Conservation (phyloP, 2,329 filamentous ascomycete species). For the Pezizomycotina sp. region DNA sequence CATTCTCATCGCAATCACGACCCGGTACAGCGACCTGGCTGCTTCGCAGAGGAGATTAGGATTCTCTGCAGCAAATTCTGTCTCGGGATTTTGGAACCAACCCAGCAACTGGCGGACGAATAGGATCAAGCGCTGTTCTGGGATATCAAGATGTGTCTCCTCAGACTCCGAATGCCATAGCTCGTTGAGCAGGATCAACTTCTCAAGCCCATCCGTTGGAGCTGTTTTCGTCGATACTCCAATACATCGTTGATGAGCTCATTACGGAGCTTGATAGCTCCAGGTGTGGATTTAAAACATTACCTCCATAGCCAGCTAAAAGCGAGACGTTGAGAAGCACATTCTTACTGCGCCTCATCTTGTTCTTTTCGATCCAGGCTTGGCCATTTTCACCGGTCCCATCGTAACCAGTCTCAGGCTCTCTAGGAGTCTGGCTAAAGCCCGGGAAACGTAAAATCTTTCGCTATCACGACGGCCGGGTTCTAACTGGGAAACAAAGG, state of each 20-base stretch:
- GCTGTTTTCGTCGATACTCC: slow-evolving; percentile 31
- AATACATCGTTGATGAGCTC: slow-evolving; percentile 44
- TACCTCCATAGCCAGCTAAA: too few relatives aligned
- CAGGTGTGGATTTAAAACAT: slow-evolving; percentile 1
- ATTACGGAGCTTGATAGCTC: slow-evolving; percentile 39
- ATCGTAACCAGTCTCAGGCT: too few relatives aligned
- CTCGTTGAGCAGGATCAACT: slow-evolving; percentile 40
- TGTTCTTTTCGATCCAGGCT: slow-evolving; percentile 10
- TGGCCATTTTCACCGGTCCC: too few relatives aligned
- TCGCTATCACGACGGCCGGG: too few relatives aligned
- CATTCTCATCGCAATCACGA: slow-evolving; percentile 59
- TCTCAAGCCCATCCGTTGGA: slow-evolving; percentile 27
- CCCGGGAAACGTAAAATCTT: too few relatives aligned
- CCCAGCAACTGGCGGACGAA: slow-evolving; percentile 22
- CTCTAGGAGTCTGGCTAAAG: too few relatives aligned
- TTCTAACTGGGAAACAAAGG: too few relatives aligned
- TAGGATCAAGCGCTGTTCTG: slow-evolving; percentile 20
- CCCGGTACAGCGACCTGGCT: slow-evolving; percentile 40
- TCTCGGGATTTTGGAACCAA: slow-evolving; percentile 25
- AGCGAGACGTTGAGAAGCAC: too few relatives aligned
- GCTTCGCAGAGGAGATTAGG: slow-evolving; percentile 36
- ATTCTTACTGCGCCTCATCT: slow-evolving; percentile 12
- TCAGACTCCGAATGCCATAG: slow-evolving; percentile 21
- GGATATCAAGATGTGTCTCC: slow-evolving; percentile 20
- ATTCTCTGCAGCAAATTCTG: slow-evolving; percentile 7